Evolutionary conservation across 768 basidiomycete genomes (phyloP).

Genomic region (Asterophora lycoperdoides): DNA sequence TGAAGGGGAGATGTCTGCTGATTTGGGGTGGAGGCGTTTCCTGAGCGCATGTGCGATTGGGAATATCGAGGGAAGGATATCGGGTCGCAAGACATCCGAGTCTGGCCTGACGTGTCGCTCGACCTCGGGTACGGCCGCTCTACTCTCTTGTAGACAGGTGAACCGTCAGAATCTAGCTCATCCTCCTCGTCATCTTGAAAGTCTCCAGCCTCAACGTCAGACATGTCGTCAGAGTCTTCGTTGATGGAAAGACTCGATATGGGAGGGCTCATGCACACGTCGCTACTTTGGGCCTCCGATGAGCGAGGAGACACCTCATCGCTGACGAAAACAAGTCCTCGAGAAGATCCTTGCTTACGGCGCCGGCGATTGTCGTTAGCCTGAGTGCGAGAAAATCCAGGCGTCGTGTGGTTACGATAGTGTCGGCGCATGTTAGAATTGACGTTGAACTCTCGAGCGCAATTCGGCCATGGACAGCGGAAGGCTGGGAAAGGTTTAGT

Average conservation of each 20-base stretch:
- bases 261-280: slow-evolving; percentile 14
- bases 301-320: slow-evolving; percentile 1
- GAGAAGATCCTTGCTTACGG: slow-evolving; percentile 21
- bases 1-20: slow-evolving; percentile 18
- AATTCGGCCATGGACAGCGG: slow-evolving; percentile 68
- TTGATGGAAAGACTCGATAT: slow-evolving; percentile 20
- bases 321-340: slow-evolving; percentile 14
- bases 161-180: slow-evolving; percentile 15
- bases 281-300: not conserved
- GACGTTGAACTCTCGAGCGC: slow-evolving; percentile 76
- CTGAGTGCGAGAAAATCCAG: slow-evolving; percentile 28
- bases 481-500: slow-evolving; percentile 44
- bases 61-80: slow-evolving; percentile 8
- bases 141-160: slow-evolving; percentile 6
- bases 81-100: not conserved
- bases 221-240: slow-evolving; percentile 25
- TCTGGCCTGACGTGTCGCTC: not conserved
- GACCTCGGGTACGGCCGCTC: slow-evolving; percentile 1
- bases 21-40: slow-evolving; percentile 13
- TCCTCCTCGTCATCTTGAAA: slow-evolving; percentile 20
- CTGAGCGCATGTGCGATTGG: slow-evolving; percentile 15
- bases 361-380: slow-evolving; percentile 22
- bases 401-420: slow-evolving; percentile 58
- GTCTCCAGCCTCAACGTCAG: slow-evolving; percentile 17
- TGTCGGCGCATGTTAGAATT: slow-evolving; percentile 85